Percentiles rank a stretch among this genome's conserved stretches.
phyloP scores from a whole-genome alignment of 2,329 filamentous ascomycete species.

The Coniella vitis region DNA sequence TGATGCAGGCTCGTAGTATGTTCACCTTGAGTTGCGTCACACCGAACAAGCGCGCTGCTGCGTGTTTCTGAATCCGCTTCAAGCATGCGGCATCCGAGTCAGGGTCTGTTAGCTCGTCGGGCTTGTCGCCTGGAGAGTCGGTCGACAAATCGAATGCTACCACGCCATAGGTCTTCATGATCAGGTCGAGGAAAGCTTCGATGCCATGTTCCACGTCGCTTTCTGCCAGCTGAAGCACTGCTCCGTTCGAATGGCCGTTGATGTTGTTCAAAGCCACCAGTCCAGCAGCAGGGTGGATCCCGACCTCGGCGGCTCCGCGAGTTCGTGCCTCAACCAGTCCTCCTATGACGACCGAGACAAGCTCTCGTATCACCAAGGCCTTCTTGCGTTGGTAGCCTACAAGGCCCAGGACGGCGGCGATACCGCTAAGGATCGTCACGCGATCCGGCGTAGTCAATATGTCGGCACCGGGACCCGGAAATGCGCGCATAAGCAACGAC shows the following conservation, averaged over 20 bases:
- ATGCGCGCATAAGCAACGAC: constrained; percentile 59
- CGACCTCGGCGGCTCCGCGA: constrained; percentile 88
- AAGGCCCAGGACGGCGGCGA: constrained; percentile 75
- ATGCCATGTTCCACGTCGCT: constrained; percentile 60
- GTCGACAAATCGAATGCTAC: constrained; percentile 39
- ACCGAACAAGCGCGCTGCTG: constrained; percentile 61
- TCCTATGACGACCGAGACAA: constrained; percentile 74
- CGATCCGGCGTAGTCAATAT: constrained; percentile 67
- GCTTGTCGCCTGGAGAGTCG: constrained; percentile 20
- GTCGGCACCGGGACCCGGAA: constrained; percentile 61
- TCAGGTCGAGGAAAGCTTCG: constrained; percentile 53
- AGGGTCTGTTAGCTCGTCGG: constrained; percentile 21
- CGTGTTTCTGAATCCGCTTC: constrained; percentile 53
- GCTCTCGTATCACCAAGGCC: constrained; percentile 79
- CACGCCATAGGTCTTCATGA: constrained; percentile 60
- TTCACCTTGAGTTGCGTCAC: constrained; percentile 77
- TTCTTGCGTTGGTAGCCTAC: constrained; percentile 83
- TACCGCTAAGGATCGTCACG: constrained; percentile 73
- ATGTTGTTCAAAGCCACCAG: constrained; percentile 63
- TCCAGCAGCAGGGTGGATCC: constrained; percentile 88
- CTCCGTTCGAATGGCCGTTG: constrained; percentile 41
- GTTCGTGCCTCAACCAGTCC: constrained; percentile 87
- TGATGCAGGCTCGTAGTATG: constrained; percentile 81
- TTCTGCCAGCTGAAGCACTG: constrained; percentile 55
- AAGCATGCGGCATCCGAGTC: constrained; percentile 48